Evolutionary conservation across 148 eudicot species (phyloP), one percentile per base, ranked within the genome.

Genomic region (Salicornia ramosissima): DNA sequence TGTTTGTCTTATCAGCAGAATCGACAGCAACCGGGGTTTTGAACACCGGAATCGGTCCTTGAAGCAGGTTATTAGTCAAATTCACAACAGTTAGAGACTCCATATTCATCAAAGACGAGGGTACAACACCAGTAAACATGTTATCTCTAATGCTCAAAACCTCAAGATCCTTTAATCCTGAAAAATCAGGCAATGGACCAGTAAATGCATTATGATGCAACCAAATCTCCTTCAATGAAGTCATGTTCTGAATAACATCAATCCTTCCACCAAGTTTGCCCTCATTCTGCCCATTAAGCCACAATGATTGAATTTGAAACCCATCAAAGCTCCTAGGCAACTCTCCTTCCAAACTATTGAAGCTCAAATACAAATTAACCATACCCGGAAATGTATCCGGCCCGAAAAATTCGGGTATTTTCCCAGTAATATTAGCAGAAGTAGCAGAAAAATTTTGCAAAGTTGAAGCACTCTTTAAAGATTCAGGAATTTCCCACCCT

Each of bases 131-230:
- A 3, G 92, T 90, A 45, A 93, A 86, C 45, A 55, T 61, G 68
- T 93, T 93, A 71, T 93, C 96, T 16, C 98, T 80, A 61, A 84
- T 66, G 76, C 84, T 90, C 83, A 93, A 79, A 10, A 40, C 70
- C 65, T 86, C 81, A 60, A 93, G 79, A 29, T 67, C 82, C 36
- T 60, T 76, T 65, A 93, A 77, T 7, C 87, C 88, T 1, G 96
- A 85, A 77, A 93, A 85, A 69, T 90, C 90, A 3, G 98, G 98
- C 71, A 93, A 87, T 14, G 94, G 90, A 22, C 98, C 98, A 19
- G 92, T 82, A 81, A 93, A 86, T 11, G 81, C 75, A 76, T 93
- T 93, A 10, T 78, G 70, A 69, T 93, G 98, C 78, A 93, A 76
- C 98, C 98, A 93, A 68, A 83, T 75, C 79, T 93, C 95, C 69